These are phyloP conservation scores for Trichocladium uniseriatum DNA, from an alignment of 495 filamentous ascomycete genomes.

Conservation along the genomic window DNA sequence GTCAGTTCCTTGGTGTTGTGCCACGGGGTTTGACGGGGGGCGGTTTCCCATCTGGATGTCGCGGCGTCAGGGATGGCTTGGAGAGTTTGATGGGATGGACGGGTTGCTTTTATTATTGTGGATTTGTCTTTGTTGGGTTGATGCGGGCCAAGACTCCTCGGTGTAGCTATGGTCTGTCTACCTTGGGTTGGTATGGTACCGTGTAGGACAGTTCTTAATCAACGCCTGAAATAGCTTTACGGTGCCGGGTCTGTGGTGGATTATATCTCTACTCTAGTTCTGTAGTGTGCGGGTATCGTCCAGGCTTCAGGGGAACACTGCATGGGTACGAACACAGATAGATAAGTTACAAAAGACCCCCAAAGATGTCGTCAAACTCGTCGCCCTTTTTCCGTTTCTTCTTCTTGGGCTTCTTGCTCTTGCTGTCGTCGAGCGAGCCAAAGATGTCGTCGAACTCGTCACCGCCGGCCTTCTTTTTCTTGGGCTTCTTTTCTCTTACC, in stretches of 20 bases:
- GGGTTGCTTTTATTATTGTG: neutral
- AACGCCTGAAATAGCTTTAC: no score
- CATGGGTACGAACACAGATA: no score
- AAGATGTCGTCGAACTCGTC: conserved; percentile 35
- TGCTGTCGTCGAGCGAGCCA: neutral
- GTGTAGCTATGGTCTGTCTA: no score
- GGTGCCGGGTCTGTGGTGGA: no score
- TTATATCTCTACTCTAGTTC: no score
- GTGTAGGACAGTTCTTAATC: no score
- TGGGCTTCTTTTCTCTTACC: conserved; percentile 9
- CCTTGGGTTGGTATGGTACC: no score
- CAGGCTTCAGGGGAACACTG: no score
- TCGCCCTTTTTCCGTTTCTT: conserved; percentile 23
- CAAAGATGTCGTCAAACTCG: conserved; percentile 30
- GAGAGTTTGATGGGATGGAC: conserved; percentile 2
- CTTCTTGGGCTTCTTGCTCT: conserved; percentile 11
- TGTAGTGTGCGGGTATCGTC: no score
- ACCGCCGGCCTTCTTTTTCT: conserved; percentile 11
- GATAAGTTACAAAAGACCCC: conserved; percentile 8
- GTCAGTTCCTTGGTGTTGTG: neutral
- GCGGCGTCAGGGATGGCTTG: conserved; percentile 12
- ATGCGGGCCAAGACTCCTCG: no score
- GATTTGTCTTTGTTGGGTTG: neutral
- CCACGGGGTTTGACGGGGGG: neutral
- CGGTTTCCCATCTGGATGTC: conserved; percentile 7